Evolutionary conservation across 495 filamentous ascomycete genomes (phyloP).

Genomic region (Xylona heveae): DNA sequence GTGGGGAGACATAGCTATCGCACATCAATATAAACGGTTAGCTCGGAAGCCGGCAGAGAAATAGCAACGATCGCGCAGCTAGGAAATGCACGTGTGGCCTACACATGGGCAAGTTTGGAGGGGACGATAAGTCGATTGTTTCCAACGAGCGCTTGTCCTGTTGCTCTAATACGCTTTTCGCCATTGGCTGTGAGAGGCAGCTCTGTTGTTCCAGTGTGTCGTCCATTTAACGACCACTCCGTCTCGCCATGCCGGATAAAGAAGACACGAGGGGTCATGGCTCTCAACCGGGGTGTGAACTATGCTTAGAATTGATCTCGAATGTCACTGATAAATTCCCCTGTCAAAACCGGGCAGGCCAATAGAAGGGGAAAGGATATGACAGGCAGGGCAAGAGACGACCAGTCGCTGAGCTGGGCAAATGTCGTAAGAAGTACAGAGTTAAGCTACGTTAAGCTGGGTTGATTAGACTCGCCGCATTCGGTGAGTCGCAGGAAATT

Average conservation of each 20-base stretch:
- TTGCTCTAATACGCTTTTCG: conserved; percentile 63
- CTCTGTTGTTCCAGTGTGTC: conserved; percentile 75
- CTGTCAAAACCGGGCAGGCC: too few relatives aligned
- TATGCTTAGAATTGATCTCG: too few relatives aligned
- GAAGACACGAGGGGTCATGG: conserved; percentile 64
- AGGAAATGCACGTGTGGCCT: conserved; percentile 7
- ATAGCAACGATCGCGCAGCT: not conserved
- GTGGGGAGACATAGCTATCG: conserved; percentile 64
- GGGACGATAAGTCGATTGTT: conserved; percentile 74
- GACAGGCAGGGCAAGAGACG: too few relatives aligned
- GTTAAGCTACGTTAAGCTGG: too few relatives aligned
- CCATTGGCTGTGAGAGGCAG: conserved; percentile 73
- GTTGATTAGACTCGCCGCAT: too few relatives aligned
- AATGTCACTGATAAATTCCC: too few relatives aligned
- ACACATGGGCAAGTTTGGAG: conserved; percentile 56
- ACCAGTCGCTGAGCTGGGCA: too few relatives aligned
- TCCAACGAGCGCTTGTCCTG: conserved; percentile 66
- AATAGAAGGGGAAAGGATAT: too few relatives aligned
- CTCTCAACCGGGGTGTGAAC: too few relatives aligned
- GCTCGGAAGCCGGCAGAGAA: not conserved
- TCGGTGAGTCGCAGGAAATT: too few relatives aligned
- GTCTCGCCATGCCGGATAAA: conserved; percentile 90
- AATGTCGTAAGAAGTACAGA: too few relatives aligned
- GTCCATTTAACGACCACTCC: conserved; percentile 87
- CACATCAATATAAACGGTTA: not conserved